A percentile compares a stretch with the other conserved stretches of the same genome.
Conservation (phyloP, 2,329 filamentous ascomycete genomes). For the Paecilomyces formosus region DNA sequence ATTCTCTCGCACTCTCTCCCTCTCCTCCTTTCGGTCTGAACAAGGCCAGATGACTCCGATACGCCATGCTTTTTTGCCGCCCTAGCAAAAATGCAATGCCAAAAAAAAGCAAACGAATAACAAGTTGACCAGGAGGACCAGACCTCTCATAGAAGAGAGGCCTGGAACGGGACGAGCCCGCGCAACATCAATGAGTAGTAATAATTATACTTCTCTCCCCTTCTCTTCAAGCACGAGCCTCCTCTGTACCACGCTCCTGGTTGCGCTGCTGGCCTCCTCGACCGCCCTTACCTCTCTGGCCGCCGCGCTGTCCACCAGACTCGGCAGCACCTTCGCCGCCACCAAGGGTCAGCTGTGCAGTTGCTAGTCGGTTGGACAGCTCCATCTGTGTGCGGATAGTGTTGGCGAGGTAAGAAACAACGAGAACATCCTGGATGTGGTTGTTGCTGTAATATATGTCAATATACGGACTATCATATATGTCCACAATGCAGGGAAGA, state of each 20-base stretch:
- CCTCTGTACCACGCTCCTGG: constrained; percentile 31
- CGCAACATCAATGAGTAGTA: constrained; percentile 15
- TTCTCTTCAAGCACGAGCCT: constrained; percentile 25
- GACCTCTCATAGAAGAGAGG: not conserved
- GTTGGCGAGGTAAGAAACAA: constrained; percentile 97
- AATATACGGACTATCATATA: constrained; percentile 14
- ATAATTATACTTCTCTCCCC: constrained; percentile 14
- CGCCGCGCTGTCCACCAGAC: constrained; percentile 28
- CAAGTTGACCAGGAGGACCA: not conserved
- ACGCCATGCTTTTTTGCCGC: constrained; percentile 19
- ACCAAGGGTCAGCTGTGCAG: constrained; percentile 58
- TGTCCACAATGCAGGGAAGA: not conserved
- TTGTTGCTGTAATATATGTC: constrained; percentile 62
- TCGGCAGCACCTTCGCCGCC: constrained; percentile 36
- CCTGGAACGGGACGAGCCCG: constrained; percentile 7
- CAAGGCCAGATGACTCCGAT: constrained; percentile 25
- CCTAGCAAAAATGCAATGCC: constrained; percentile 8
- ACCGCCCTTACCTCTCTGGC: constrained; percentile 33
- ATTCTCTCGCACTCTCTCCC: constrained; percentile 8
- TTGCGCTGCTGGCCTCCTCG: constrained; percentile 31
- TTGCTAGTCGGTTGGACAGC: constrained; percentile 87
- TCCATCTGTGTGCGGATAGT: constrained; percentile 99
- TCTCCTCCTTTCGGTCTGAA: constrained; percentile 11
- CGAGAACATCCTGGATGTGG: constrained; percentile 97
- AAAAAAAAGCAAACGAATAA: constrained; percentile 6